phyloP scores from a whole-genome alignment of 345 rosid genomes.

The Mercurialis annua region DNA sequence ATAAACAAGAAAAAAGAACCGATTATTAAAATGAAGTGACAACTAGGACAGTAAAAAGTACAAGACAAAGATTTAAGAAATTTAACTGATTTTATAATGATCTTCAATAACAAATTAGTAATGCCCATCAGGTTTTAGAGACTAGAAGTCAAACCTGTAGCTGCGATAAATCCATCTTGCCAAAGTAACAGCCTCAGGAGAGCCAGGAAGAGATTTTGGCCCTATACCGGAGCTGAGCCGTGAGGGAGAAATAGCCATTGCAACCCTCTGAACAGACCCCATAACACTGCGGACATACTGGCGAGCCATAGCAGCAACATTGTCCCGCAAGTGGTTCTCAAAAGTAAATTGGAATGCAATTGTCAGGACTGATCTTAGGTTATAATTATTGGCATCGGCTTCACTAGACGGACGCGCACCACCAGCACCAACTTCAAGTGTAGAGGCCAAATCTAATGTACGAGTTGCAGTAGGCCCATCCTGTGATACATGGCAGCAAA shows the following conservation, averaged over 20 bases:
- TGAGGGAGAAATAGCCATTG: conserved; percentile 87
- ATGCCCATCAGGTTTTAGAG: no score
- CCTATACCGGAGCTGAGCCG: conserved; percentile 41
- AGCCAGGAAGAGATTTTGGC: conserved; percentile 63
- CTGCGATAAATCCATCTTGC: conserved; percentile 79
- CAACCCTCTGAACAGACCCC: conserved; percentile 95
- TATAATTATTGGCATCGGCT: conserved; percentile 47
- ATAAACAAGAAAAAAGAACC: not conserved
- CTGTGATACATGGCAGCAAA: conserved; percentile 31
- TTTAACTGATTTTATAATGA: not conserved
- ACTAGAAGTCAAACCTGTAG: conserved; percentile 53
- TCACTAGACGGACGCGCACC: conserved; percentile 57
- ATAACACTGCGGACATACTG: conserved; percentile 83
- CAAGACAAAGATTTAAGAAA: not conserved
- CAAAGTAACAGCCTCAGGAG: conserved; percentile 90
- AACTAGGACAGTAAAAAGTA: not conserved
- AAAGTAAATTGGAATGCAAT: conserved; percentile 88
- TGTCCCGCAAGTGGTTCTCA: conserved; percentile 78
- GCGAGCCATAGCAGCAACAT: conserved; percentile 94
- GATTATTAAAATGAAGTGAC: not conserved
- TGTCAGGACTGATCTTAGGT: conserved; percentile 81
- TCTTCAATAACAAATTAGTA: not conserved
- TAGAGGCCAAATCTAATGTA: conserved; percentile 86
- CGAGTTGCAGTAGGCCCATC: conserved; percentile 60
- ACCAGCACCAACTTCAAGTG: conserved; percentile 65